These are phyloP conservation scores for Acanthochlamys bracteata DNA, from an alignment of 106 monocot genomes.

Conservation along the genomic window DNA sequence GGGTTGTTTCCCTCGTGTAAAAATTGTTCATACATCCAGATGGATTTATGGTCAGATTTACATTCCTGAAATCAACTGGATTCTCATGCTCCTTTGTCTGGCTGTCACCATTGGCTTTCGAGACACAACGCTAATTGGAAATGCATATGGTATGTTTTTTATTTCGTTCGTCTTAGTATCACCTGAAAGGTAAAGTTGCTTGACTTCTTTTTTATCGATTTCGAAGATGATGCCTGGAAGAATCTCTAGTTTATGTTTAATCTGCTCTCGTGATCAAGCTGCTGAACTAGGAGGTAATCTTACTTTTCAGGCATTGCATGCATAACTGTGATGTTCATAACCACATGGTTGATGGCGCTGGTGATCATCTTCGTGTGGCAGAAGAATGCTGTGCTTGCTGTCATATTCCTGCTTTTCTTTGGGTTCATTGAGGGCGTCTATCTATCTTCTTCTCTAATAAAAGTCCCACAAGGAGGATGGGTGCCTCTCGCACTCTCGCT, in stretches of 20 bases:
- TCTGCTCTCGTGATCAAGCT: no score
- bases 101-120: constrained; percentile 57
- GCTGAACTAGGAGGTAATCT: not conserved
- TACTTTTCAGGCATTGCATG: constrained; percentile 34
- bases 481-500: constrained; percentile 25
- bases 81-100: constrained; percentile 55
- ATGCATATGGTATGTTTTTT: constrained; percentile 55
- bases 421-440: constrained; percentile 31
- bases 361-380: constrained; percentile 43
- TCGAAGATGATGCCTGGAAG: no score
- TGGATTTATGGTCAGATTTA: constrained; percentile 64
- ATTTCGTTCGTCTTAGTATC: no score
- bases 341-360: constrained; percentile 40
- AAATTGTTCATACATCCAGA: constrained; percentile 63
- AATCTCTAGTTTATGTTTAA: no score
- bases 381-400: constrained; percentile 8
- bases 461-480: constrained; percentile 40
- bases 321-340: constrained; percentile 41
- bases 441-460: constrained; percentile 33
- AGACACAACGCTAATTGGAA: constrained; percentile 51
- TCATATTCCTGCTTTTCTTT: constrained; percentile 32
- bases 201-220: no score
- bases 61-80: constrained; percentile 83
- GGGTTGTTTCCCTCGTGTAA: constrained; percentile 67
- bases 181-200: not conserved